phyloP scores from a whole-genome alignment of 257 asterid species.

The Solanum pimpinellifolium region DNA sequence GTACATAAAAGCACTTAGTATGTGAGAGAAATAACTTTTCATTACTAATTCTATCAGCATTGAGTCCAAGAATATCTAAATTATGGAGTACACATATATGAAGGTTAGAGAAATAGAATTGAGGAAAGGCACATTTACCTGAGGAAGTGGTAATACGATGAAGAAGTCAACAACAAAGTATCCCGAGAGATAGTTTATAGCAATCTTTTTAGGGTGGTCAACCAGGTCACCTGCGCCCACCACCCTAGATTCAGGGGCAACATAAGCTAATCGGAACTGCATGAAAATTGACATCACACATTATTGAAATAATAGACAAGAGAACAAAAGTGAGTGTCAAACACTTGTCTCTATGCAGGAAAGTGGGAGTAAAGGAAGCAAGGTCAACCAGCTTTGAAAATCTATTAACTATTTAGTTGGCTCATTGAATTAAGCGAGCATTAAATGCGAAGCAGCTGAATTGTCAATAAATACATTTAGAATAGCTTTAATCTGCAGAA shows the following conservation, averaged over 20 bases:
- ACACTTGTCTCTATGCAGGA: not conserved
- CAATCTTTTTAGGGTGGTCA: constrained; percentile 65
- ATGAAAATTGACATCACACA: constrained; percentile 10
- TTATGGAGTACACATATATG: not conserved
- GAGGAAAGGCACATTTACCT: constrained; percentile 22
- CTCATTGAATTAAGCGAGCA: not conserved
- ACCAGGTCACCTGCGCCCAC: constrained; percentile 82
- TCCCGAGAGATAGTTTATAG: constrained; percentile 47
- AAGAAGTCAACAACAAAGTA: constrained; percentile 55
- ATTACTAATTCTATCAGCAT: not conserved
- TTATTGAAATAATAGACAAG: not conserved
- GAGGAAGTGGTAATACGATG: constrained; percentile 72
- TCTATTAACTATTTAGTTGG: not conserved
- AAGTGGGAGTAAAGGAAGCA: not conserved
- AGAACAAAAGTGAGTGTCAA: not conserved
- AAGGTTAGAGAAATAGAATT: not conserved
- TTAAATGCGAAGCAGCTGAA: not conserved
- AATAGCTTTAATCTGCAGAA: not conserved
- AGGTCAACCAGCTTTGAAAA: not conserved
- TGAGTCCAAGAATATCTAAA: not conserved
- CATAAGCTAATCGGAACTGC: constrained; percentile 86
- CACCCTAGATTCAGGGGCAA: constrained; percentile 79
- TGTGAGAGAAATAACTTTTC: not conserved
- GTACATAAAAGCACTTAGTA: not conserved
- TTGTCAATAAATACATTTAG: not conserved